These are phyloP conservation scores for Chamaecrista fasciculata DNA, from an alignment of 306 rosid species.

Conservation along the genomic window DNA sequence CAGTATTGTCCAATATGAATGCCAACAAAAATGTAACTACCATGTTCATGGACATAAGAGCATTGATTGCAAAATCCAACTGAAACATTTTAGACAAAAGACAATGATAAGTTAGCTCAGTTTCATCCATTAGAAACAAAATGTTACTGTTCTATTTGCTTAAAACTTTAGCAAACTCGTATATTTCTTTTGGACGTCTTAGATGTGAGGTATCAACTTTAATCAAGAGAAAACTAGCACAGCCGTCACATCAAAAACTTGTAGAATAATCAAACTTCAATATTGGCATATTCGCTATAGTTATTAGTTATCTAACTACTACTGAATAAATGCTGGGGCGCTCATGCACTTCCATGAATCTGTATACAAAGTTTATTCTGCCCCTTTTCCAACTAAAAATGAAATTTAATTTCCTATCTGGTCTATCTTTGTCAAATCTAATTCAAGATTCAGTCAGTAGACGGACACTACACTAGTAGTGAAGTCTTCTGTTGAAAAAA, in stretches of 20 bases:
- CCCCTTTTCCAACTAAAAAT: too few relatives aligned
- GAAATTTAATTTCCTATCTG: too few relatives aligned
- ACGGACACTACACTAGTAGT: too few relatives aligned
- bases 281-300: background rate
- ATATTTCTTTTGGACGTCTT: background rate
- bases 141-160: background rate
- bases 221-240: background rate
- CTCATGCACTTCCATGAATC: too few relatives aligned
- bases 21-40: conserved; percentile 82
- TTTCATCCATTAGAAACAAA: background rate
- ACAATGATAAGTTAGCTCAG: conserved; percentile 34
- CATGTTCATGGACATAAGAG: conserved; percentile 87
- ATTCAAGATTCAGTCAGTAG: too few relatives aligned
- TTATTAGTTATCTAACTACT: too few relatives aligned
- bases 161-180: background rate
- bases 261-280: background rate
- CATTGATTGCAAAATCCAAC: conserved; percentile 89
- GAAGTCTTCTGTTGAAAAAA: too few relatives aligned
- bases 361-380: too few relatives aligned
- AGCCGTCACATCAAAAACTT: background rate
- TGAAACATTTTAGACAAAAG: conserved; percentile 35
- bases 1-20: conserved; percentile 78
- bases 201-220: background rate
- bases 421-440: too few relatives aligned
- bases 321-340: too few relatives aligned